Evolutionary conservation across 805 yeast genomes (phyloP), one percentile per base, ranked within the genome.

Genomic region (Candida qinlingensis): DNA sequence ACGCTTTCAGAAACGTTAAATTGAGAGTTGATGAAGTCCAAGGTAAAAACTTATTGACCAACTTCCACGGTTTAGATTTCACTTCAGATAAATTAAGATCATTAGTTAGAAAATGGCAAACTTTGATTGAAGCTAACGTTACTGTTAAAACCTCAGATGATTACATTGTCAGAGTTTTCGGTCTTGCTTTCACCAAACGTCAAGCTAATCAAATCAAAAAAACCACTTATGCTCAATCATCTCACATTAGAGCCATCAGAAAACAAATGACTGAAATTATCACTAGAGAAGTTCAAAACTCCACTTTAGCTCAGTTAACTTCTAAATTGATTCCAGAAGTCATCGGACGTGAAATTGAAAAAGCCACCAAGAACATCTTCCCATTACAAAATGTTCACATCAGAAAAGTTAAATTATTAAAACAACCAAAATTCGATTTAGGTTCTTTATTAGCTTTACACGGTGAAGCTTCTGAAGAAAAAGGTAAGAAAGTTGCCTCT

Each of bases 41-140:
- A 80, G 98, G 97, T 79, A 88, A 89, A 81, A 90, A 91, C 85
- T 82, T 91, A 70, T 82, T 91, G 74, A 91, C 98, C 81, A 92
- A 92, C 94, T 92, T 91, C 94, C 97, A 91, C 83, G 98, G 98
- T 70, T 76, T 92, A 76, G 96, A 90, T 80, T 91, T 92, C 85
- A 91, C 98, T 70, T 80, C 96, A 61, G 97, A 91, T 81, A 92
- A 92, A 82, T 80, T 92, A 72, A 88, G 96, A 80, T 91, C 97
- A 51, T 82, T 92, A 74, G 97, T 91, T 59, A 89, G 97, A 85
- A 91, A 92, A 78, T 92, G 97, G 97, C 98, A 91, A 82, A 83
- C 97, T 60, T 81, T 92, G 75, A 95, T 91, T 65, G 98, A 91
- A 82, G 95, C 96, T 70, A 88, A 89, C 73, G 97, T 91, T 66